Conservation (phyloP, 345 rosid genomes). For the Bruguiera gymnorhiza region DNA sequence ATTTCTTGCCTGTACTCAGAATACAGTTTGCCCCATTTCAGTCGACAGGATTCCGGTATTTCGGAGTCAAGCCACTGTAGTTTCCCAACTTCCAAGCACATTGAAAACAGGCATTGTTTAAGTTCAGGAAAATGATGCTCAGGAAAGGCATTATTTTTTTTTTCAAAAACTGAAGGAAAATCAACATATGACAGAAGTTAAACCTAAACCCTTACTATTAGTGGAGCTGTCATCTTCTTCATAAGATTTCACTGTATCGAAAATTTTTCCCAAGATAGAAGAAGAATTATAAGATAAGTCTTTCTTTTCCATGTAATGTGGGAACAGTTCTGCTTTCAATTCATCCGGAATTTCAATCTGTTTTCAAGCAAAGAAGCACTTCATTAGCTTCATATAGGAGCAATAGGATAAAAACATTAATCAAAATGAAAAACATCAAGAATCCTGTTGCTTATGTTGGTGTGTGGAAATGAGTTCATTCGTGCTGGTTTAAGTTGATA, state of each 20-base stretch:
- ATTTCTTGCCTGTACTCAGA: constrained; percentile 47
- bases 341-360: constrained; percentile 50
- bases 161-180: neutral
- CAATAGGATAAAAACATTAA: neutral
- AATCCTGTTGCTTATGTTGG: too few species aligned
- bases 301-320: constrained; percentile 55
- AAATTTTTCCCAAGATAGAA: constrained; percentile 64
- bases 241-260: constrained; percentile 38
- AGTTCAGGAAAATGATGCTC: too few species aligned
- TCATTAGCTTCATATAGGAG: neutral
- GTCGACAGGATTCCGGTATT: constrained; percentile 12
- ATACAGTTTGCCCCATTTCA: constrained; percentile 39
- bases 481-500: neutral
- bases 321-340: constrained; percentile 44
- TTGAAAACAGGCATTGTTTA: too few species aligned
- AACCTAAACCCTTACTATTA: constrained; percentile 32
- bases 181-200: too few species aligned
- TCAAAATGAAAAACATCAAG: neutral
- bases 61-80: constrained; percentile 42
- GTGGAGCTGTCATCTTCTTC: constrained; percentile 21
- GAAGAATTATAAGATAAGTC: constrained; percentile 38
- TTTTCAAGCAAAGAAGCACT: neutral
- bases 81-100: constrained; percentile 31
- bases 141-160: neutral
- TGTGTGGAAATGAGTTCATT: neutral